Evolutionary conservation across 2,329 filamentous ascomycete genomes (phyloP).

Genomic region (Xylaria sp.): DNA sequence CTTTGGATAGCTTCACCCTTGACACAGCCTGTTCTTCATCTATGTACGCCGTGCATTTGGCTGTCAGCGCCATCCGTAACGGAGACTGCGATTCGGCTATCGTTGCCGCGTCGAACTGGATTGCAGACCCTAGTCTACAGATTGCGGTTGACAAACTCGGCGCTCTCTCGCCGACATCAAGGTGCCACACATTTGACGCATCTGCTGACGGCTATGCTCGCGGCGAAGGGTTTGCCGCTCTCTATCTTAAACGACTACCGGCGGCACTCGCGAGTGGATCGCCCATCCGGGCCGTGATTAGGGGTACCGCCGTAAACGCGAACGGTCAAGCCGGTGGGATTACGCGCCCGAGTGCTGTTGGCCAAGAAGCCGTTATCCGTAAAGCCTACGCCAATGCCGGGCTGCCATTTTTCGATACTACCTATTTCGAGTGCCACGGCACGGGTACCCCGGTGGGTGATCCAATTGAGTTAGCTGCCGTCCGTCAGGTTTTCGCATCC

Average conservation of each 20-base stretch:
- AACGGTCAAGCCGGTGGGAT: slow-evolving; percentile 44
- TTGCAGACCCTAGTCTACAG: slow-evolving; percentile 41
- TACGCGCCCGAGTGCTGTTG: slow-evolving; percentile 34
- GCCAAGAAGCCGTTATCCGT: slow-evolving; percentile 43
- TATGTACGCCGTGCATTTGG: slow-evolving; percentile 49
- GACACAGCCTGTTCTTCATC: slow-evolving; percentile 54
- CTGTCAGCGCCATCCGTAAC: slow-evolving; percentile 33
- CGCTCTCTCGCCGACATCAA: slow-evolving; percentile 26
- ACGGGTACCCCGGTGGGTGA: slow-evolving; percentile 57
- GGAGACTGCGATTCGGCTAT: slow-evolving; percentile 45
- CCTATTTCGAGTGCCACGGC: slow-evolving; percentile 44
- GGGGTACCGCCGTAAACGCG: slow-evolving; percentile 41
- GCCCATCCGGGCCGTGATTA: slow-evolving; percentile 41
- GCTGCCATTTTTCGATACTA: slow-evolving; percentile 16
- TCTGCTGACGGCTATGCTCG: slow-evolving; percentile 41
- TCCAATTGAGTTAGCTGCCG: slow-evolving; percentile 53
- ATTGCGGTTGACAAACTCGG: slow-evolving; percentile 41
- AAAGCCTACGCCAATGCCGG: slow-evolving; percentile 41
- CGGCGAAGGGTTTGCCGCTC: slow-evolving; percentile 36
- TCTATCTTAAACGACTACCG: slow-evolving; percentile 41
- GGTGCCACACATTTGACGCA: slow-evolving; percentile 39
- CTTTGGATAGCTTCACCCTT: slow-evolving; percentile 50
- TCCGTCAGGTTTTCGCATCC: slow-evolving; percentile 39
- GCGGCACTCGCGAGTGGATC: slow-evolving; percentile 24
- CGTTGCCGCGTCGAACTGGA: slow-evolving; percentile 46